Evolutionary conservation across 2,329 filamentous ascomycete species (phyloP), one percentile per base, ranked within the genome.

Genomic region (Drechslerella coelobrocha): DNA sequence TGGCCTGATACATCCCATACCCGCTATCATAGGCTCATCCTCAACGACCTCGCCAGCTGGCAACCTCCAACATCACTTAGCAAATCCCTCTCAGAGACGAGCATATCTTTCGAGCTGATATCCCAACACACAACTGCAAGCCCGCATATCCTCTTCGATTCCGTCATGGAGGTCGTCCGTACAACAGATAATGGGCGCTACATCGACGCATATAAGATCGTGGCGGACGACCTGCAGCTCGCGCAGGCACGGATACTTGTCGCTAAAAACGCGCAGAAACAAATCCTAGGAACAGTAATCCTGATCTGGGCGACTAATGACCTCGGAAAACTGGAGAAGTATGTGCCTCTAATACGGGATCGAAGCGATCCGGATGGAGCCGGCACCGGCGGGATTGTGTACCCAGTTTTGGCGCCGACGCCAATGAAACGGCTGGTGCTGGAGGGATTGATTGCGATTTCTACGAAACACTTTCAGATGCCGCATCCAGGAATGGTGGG

Each of bases 401-500:
- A 56, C 26, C 61, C 68, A 8, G 51, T 72, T 52, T 37, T 72
- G 26, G 56, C 54, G 2, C 31, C 41, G n/a, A 37, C 55, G 6
- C 54, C 61, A 2, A 17, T 66, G 19, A 50, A 50, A 26, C 51
- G 48, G 17, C 31, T 61, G 17, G 53, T 54, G 2, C 43, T 72
- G 17, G 60, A 61, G 45, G 61, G 68, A 10, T 31, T 72, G 21
- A 39, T 61, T 1, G 60, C 68, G 12, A 51, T 72, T 23, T 29
- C 61, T 39, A 55, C 50, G 21, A 72, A 66, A 29, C 68, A 72
- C 41, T 72, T 66, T 34, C 68, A 72, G 43, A 65, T 72, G 68
- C 68, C 45, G 19, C 61, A 72, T 7, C 39, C 50, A 5, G 57
- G 59, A 7, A 52, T 52, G 34, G 24, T 19, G 10, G 56, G 52